These are phyloP conservation scores for Daldinia caldariorum DNA, from an alignment of 495 filamentous ascomycete genomes.

Conservation along the genomic window DNA sequence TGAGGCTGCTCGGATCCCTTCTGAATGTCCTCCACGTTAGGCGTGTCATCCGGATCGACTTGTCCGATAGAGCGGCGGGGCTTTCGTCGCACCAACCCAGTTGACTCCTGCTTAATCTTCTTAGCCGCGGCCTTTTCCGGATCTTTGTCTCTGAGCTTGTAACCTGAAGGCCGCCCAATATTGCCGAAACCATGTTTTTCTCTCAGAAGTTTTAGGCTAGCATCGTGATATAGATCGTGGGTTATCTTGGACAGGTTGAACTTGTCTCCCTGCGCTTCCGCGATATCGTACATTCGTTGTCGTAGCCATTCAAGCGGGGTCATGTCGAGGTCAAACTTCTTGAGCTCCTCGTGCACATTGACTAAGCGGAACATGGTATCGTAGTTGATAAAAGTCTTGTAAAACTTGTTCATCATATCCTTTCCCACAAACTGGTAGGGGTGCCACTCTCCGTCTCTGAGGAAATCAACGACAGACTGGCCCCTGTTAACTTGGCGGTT, in stretches of 20 bases:
- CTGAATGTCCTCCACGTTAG: conserved; percentile 27
- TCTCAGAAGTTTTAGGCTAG: conserved; percentile 53
- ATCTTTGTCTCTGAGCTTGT: conserved; percentile 43
- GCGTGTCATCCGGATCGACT: conserved; percentile 40
- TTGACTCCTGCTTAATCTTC: conserved; percentile 42
- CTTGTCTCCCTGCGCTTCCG: conserved; percentile 47
- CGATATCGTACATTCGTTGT: conserved; percentile 57
- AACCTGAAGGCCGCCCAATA: conserved; percentile 58
- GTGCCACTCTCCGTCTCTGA: conserved; percentile 55
- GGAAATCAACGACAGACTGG: conserved; percentile 54
- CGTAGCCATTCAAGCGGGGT: conserved; percentile 60
- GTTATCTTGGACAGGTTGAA: conserved; percentile 55
- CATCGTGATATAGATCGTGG: conserved; percentile 57
- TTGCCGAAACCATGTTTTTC: conserved; percentile 57
- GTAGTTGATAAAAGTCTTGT: conserved; percentile 55
- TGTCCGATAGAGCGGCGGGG: conserved; percentile 44
- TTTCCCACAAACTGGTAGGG: conserved; percentile 61
- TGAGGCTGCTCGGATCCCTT: conserved; percentile 21
- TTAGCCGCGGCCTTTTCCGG: conserved; percentile 31
- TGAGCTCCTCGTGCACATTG: conserved; percentile 58
- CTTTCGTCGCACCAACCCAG: conserved; percentile 31
- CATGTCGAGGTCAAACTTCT: conserved; percentile 56
- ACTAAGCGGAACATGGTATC: conserved; percentile 60
- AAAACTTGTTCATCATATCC: conserved; percentile 49
- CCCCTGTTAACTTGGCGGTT: conserved; percentile 60